Percentiles rank a stretch among this genome's conserved stretches.
phyloP scores from a whole-genome alignment of 1,284 basidiomycete genomes.

The Microbotryum intermedium region DNA sequence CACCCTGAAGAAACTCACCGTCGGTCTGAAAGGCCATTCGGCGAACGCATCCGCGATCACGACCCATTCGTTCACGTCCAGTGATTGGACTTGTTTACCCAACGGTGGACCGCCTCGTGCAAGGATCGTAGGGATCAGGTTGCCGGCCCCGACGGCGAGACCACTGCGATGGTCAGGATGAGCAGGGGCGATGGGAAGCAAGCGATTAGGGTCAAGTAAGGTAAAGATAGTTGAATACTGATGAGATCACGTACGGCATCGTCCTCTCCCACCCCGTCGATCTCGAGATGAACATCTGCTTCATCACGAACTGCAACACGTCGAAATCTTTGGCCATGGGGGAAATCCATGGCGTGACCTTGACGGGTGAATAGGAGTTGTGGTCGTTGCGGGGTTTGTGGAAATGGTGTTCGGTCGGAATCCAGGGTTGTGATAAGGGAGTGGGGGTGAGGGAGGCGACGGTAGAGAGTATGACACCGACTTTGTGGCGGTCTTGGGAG shows the following conservation, averaged over 20 bases:
- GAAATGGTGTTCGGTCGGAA: slow-evolving; percentile 13
- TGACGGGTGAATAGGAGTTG: slow-evolving; percentile 5
- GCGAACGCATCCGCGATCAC: slow-evolving; percentile 21
- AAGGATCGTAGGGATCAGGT: slow-evolving; percentile 12
- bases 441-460: slow-evolving; percentile 6
- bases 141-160: slow-evolving; percentile 15
- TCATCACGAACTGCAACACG: slow-evolving; percentile 21
- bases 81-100: slow-evolving; percentile 7
- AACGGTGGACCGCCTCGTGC: slow-evolving; percentile 4
- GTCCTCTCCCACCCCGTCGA: slow-evolving; percentile 21
- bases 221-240: background rate
- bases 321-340: slow-evolving; percentile 22
- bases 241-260: slow-evolving; percentile 9
- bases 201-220: background rate
- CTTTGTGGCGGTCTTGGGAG: slow-evolving; percentile 16
- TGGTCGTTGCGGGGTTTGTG: slow-evolving; percentile 21
- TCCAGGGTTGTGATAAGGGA: background rate
- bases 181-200: background rate
- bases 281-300: slow-evolving; percentile 26
- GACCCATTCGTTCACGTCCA: slow-evolving; percentile 20
- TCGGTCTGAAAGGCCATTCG: slow-evolving; percentile 24
- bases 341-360: slow-evolving; percentile 11
- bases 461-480: slow-evolving; percentile 15
- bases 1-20: background rate
- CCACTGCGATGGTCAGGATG: background rate